phyloP scores from a whole-genome alignment of 2,329 filamentous ascomycete species.

The Dactylella cylindrospora region DNA sequence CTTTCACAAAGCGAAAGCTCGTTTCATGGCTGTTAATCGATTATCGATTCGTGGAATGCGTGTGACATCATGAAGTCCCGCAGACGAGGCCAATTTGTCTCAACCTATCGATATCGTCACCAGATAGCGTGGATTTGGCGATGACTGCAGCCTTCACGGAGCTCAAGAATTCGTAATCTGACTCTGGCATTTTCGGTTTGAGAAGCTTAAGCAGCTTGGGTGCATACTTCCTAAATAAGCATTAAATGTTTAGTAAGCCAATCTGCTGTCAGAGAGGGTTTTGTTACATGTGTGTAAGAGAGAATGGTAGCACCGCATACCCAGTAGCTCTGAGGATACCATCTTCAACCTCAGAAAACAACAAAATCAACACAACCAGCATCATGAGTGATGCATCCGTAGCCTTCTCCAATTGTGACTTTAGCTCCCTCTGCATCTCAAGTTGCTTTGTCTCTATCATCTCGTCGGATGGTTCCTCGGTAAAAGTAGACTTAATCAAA shows the following conservation, averaged over 20 bases:
- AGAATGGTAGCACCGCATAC: constrained; percentile 40
- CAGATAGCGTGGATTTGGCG: constrained; percentile 40
- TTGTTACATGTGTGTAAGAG: not conserved
- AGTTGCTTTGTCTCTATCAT: constrained; percentile 34
- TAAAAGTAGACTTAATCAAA: constrained; percentile 6
- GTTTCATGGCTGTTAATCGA: no score
- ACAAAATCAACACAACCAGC: constrained; percentile 46
- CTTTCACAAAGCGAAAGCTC: no score
- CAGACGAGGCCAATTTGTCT: constrained; percentile 44
- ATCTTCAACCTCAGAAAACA: constrained; percentile 44
- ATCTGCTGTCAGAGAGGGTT: not conserved
- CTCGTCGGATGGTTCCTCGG: constrained; percentile 32
- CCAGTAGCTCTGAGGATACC: constrained; percentile 47
- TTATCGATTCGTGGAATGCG: no score
- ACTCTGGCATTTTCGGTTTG: constrained; percentile 34
- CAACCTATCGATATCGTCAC: constrained; percentile 43
- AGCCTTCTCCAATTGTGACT: constrained; percentile 42
- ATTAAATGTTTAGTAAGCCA: constrained; percentile 9
- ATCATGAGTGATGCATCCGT: constrained; percentile 46
- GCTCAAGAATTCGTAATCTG: constrained; percentile 43
- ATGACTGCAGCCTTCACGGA: constrained; percentile 46
- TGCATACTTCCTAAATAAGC: constrained; percentile 47
- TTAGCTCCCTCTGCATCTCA: constrained; percentile 46
- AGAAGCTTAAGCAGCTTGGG: constrained; percentile 48
- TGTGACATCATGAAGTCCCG: no score